phyloP scores from a whole-genome alignment of 345 rosid species.

The Angophora floribunda region DNA sequence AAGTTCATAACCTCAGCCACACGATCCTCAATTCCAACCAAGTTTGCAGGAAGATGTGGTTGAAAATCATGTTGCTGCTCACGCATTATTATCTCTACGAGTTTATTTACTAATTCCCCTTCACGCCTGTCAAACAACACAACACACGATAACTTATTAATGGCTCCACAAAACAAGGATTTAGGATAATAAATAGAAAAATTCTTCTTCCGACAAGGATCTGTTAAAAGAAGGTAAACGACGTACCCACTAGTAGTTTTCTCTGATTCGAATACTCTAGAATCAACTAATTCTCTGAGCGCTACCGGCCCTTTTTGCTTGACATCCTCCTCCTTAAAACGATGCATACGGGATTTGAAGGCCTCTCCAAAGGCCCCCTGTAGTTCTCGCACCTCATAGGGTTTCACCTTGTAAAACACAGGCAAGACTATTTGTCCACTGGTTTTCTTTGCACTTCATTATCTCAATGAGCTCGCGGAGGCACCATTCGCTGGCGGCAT shows the following conservation, averaged over 20 bases:
- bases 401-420: background rate
- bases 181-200: no score
- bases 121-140: background rate
- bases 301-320: background rate
- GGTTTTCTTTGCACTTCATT: background rate
- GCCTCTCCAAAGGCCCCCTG: accelerated
- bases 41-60: background rate
- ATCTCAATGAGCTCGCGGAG: background rate
- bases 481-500: background rate
- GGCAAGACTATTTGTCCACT: background rate
- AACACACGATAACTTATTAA: background rate
- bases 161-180: accelerated
- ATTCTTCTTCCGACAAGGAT: accelerated
- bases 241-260: background rate
- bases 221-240: background rate
- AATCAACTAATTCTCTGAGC: accelerated
- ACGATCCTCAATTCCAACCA: background rate
- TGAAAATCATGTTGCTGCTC: background rate
- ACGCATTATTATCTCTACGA: accelerated
- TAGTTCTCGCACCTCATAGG: accelerated
- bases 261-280: background rate
- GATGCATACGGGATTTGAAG: accelerated
- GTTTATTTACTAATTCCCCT: background rate
- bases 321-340: background rate
- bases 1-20: accelerated